Conservation (phyloP, 495 filamentous ascomycete genomes). For the Podospora anserina region DNA sequence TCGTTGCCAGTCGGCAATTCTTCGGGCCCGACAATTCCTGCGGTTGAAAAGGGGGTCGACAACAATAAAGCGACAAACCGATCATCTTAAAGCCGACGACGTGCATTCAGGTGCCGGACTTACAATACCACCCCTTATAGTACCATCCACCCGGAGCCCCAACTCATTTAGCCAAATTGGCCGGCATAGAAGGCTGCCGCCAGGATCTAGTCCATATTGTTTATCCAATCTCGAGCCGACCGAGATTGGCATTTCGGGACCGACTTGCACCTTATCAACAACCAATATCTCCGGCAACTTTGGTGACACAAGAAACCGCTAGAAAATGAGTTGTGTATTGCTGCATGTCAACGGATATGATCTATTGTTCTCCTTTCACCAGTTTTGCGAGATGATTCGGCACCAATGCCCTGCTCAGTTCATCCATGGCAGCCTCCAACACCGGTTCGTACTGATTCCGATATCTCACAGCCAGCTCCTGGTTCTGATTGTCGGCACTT, state of each 20-base stretch:
- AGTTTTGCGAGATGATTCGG: not conserved
- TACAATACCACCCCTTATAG: not conserved
- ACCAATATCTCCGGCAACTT: not conserved
- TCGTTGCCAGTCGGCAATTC: not conserved
- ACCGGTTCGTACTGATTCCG: constrained; percentile 42
- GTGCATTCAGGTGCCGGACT: not conserved
- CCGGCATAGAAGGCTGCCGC: not conserved
- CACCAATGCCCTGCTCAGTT: not conserved
- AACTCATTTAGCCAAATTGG: not conserved
- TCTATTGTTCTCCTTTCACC: not conserved
- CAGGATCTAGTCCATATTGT: not conserved
- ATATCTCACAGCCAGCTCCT: constrained; percentile 41
- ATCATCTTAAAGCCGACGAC: not conserved
- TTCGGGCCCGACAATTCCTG: not conserved
- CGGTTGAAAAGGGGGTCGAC: not conserved
- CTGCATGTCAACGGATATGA: not conserved
- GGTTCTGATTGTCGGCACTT: constrained; percentile 36
- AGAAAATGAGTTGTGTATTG: not conserved
- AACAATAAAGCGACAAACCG: not conserved
- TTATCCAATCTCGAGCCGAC: not conserved
- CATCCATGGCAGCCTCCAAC: constrained; percentile 25
- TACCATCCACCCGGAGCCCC: not conserved
- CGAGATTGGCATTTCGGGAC: not conserved
- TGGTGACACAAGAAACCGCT: not conserved
- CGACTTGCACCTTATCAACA: not conserved